Conservation (phyloP, 768 basidiomycete genomes). For the Lactifluus piperatus region DNA sequence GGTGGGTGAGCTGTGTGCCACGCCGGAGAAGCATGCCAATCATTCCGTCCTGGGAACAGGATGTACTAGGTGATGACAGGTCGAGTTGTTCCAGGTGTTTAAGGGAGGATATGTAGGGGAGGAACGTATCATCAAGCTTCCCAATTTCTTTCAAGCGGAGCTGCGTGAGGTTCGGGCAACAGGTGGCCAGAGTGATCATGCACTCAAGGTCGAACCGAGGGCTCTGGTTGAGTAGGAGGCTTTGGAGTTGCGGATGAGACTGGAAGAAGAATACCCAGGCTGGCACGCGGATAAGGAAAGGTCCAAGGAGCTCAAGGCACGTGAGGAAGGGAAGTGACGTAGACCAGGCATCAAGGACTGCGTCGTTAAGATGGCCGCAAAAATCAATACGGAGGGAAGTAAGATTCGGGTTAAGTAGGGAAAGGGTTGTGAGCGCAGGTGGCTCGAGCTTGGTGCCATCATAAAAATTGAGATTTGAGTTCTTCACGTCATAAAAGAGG, state of each 20-base stretch:
- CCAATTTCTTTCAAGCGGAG: constrained; percentile 78
- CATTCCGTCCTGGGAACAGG: constrained; percentile 49
- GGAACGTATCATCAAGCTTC: constrained; percentile 55
- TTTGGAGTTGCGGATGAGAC: constrained; percentile 50
- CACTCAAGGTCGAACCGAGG: constrained; percentile 77
- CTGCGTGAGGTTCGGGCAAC: constrained; percentile 50
- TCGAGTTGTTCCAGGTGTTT: constrained; percentile 51
- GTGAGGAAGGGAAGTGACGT: constrained; percentile 55
- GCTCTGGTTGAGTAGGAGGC: constrained; percentile 76
- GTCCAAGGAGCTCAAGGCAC: constrained; percentile 75
- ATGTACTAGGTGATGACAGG: constrained; percentile 50
- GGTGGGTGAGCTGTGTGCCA: constrained; percentile 45
- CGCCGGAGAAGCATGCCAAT: constrained; percentile 45
- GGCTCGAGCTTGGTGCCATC: constrained; percentile 79
- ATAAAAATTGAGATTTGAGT: constrained; percentile 63
- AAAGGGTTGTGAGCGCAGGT: constrained; percentile 59
- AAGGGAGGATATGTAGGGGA: constrained; percentile 42
- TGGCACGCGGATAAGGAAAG: constrained; percentile 68
- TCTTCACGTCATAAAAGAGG: constrained; percentile 74
- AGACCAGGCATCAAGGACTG: constrained; percentile 50
- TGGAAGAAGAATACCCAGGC: constrained; percentile 74
- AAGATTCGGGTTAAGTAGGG: constrained; percentile 78
- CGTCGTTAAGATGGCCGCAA: constrained; percentile 74
- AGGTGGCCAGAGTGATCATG: constrained; percentile 44
- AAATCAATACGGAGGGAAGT: constrained; percentile 71